Evolutionary conservation across 257 asterid genomes (phyloP), one percentile per base, ranked within the genome.

Genomic region (Ajuga chamaepitys): DNA sequence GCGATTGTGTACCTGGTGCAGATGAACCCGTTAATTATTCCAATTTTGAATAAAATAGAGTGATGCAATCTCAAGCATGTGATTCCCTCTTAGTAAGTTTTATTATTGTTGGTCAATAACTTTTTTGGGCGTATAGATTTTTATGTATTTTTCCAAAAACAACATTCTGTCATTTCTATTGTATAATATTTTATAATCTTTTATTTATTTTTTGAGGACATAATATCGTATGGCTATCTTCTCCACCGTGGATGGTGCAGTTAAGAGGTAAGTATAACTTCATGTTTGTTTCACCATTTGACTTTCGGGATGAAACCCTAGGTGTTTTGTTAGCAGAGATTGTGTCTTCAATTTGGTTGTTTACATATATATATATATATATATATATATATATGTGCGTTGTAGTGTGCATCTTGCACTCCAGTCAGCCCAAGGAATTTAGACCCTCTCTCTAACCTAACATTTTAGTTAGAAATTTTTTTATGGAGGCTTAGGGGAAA

Each of bases 21-120:
- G 82, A 74, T 90, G 97, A 90, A 87, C 2, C 97, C 97, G 12
- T 88, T 90, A 10, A 87, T 90, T 32, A 95, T 90, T 69, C 97
- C 95, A 4, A 77, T 90, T 68, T 66, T 90, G 81, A 87, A 71
- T 24, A 95, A 85, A 67, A 18, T 83, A 1, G 97, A 84, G 70
- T 88, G 76, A 80, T 58, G 10, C 34, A 35, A 62, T 58, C 45
- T 35, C 16, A 67, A 51, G 73, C 70, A 28, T 54, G 72, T 50
- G 60, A 62, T 5, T 28, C 53, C 52, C 71, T 67, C 46, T 35
- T 25, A 58, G 44, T 11, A 61, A 41, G 77, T 54, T 41, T 9
- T 54, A 3, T 35, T 58, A 65, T 59, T 56, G 67, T 60, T 66
- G 71, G 48, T 70, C 62, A 72, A 72, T 73, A 58, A 68, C 70